Conservation (phyloP, 2,329 filamentous ascomycete genomes). For the Verticillium longisporum region DNA sequence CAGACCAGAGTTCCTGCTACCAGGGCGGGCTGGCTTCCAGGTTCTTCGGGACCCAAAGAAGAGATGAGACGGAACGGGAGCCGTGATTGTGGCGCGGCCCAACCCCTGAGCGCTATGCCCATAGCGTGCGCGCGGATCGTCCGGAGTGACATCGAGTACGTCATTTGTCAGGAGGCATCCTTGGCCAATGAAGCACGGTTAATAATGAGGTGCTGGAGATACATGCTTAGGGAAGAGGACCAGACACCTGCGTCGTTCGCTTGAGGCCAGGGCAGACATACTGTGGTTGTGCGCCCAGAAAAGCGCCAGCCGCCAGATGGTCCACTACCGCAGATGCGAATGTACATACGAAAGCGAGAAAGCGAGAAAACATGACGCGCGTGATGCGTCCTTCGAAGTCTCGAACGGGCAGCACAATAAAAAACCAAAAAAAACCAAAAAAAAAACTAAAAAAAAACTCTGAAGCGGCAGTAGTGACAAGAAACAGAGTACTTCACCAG, state of each 20-base stretch:
- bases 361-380: too few species aligned
- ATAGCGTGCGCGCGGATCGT: not conserved
- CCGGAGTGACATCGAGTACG: not conserved
- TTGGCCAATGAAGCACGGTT: not conserved
- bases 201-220: not conserved
- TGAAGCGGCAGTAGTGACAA: not conserved
- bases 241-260: not conserved
- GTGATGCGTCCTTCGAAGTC: too few species aligned
- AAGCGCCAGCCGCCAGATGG: too few species aligned
- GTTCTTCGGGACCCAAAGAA: not conserved
- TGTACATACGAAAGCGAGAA: too few species aligned
- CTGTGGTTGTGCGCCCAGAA: too few species aligned
- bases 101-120: not conserved
- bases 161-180: not conserved
- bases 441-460: too few species aligned
- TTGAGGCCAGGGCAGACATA: too few species aligned
- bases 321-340: too few species aligned
- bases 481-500: not conserved
- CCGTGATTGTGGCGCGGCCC: not conserved
- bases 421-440: too few species aligned
- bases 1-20: not conserved
- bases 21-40: not conserved
- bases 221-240: not conserved
- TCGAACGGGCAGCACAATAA: too few species aligned
- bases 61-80: not conserved